Evolutionary conservation across 2,329 filamentous ascomycete genomes (phyloP).

Genomic region (Orbilia blumenaviensis): DNA sequence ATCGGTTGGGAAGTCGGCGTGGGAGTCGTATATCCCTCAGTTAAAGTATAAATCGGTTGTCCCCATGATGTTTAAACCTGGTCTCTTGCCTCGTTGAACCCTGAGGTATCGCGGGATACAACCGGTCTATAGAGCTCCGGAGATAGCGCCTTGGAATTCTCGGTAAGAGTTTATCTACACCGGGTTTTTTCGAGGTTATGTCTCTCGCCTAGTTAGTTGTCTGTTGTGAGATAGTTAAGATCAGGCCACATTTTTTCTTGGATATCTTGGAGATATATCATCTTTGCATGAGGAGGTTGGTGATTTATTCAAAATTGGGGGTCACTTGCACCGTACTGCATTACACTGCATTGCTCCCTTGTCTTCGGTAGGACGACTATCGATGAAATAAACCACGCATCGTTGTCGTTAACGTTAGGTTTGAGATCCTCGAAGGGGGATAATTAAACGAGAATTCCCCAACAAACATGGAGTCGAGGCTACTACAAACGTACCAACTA

Average conservation of each 20-base stretch:
- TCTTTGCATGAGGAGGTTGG: not conserved
- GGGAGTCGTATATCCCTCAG: no score
- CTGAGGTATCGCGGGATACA: no score
- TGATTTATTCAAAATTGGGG: not conserved
- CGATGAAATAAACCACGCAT: not conserved
- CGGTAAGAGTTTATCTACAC: not conserved
- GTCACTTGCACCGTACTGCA: not conserved
- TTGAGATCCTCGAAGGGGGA: not conserved
- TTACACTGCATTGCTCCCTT: not conserved
- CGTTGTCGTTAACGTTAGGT: not conserved
- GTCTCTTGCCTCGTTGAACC: no score
- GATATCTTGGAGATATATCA: not conserved
- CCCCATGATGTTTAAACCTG: no score
- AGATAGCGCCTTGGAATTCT: not conserved
- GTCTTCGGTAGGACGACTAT: conserved; percentile 1
- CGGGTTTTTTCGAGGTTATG: not conserved
- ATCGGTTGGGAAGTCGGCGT: no score
- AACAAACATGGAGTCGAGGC: no score
- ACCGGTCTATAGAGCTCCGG: no score
- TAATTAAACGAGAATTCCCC: not conserved
- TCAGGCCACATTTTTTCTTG: not conserved
- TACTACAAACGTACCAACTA: not conserved
- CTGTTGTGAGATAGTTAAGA: not conserved
- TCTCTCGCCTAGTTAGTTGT: not conserved
- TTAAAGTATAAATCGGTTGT: no score